Conservation (phyloP, 2,329 filamentous ascomycete species). For the Penicillium sp. region DNA sequence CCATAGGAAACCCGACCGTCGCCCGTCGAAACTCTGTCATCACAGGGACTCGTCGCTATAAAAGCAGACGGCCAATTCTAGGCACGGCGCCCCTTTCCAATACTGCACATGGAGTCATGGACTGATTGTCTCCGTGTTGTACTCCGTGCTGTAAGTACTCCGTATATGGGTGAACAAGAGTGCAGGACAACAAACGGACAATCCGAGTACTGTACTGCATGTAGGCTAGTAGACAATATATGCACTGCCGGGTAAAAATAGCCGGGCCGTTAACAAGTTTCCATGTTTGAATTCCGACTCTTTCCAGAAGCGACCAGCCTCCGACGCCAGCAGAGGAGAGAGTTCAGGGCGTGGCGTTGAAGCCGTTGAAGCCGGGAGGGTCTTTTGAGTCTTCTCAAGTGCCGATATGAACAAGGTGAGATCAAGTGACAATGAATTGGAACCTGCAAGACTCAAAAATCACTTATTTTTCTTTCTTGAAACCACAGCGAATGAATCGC, state of each 20-base stretch:
- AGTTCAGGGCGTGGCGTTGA: background rate
- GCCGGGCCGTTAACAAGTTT: slow-evolving; percentile 1
- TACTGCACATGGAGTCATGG: background rate
- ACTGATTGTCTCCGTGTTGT: no score
- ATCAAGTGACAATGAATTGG: no score
- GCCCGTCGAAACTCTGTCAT: background rate
- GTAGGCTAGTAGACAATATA: no score
- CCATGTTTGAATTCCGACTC: background rate
- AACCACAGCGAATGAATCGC: background rate
- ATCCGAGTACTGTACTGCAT: no score
- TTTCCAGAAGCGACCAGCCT: slow-evolving; percentile 1
- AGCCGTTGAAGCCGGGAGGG: background rate
- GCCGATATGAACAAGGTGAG: background rate
- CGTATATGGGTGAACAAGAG: no score
- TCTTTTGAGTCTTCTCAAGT: background rate
- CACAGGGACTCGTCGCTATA: background rate
- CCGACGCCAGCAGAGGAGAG: background rate
- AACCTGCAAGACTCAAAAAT: background rate
- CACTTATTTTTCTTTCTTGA: background rate
- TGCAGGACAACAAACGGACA: no score
- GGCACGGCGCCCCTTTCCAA: background rate
- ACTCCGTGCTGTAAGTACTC: no score
- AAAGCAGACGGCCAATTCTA: background rate
- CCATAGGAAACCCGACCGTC: background rate
- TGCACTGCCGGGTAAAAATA: background rate